Base-by-base conservation (phyloP, 1,284 basidiomycete genomes). In the Leccinum solheimii region DNA sequence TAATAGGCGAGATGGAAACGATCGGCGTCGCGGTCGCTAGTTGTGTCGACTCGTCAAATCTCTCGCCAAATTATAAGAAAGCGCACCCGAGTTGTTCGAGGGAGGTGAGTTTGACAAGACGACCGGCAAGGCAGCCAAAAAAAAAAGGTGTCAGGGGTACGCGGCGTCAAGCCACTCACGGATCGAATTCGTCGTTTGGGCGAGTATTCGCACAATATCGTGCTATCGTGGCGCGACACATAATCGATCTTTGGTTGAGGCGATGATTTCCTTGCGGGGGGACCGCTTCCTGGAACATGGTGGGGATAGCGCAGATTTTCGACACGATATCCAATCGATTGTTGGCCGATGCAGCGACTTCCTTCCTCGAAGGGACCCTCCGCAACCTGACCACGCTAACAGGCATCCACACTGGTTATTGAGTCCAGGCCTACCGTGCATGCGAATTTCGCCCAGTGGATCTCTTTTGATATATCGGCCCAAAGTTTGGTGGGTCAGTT, bases 1-100 rank as follows among this genome's bases (percentile, higher is more conserved):
- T 85, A 14, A 64, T 84, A 36, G 83, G 85, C 5, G 85, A 85
- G 76, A 77, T 79, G 0, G 78, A 85, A 69, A 82, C 85, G 77
- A 84, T 82, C 36, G 3, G 64, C 54, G 21, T 26, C 21, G 4
- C 11, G 21, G 9, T 26, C 5, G 1, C 7, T 34, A 16, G n/a
- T 11, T 32, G 13, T 32, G 10, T 36, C 53, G 6, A 23, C 16
- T 45, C 5, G 2, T 14, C 55, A 65, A 6, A 69, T 23, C 2
- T 21, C 30, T 55, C 16, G 8, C 38, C 40, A n/a, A 83, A 75
- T 84, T 43, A 66, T 80, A 26, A 83, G 84, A 13, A 86, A 86
- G 69, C 59, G 75, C 36, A 76, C 76, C 71, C 40, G 40, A 43
- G n/a, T 43, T 43, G 40, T 81, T 84, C 54, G 84, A 86, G 72